Evolutionary conservation across 345 rosid species (phyloP), one percentile per base, ranked within the genome.

Genomic region (Luvunga scandens): DNA sequence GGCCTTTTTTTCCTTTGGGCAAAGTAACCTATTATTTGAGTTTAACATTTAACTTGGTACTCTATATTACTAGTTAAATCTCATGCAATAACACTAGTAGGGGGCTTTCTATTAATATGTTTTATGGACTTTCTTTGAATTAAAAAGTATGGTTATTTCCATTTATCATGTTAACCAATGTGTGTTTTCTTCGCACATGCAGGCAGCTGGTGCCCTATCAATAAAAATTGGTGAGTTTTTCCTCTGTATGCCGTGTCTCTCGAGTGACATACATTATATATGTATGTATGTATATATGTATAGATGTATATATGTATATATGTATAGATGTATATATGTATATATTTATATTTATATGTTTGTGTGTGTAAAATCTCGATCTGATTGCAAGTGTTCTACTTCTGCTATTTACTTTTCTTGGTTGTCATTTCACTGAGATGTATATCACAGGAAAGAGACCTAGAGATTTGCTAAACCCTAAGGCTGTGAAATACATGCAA

Each of bases 141-240:
- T 30, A 4, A 63, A n/a, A 21, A 28, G 4, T 8, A 36, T n/a
- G n/a, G n/a, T n/a, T n/a, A n/a, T n/a, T n/a, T n/a, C n/a, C n/a
- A n/a, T 36, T 13, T 36, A 21, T 63, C 22, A 3, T 18, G 31
- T 31, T 53, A 33, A 70, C 66, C 69, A 57, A 63, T 64, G 34
- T 10, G 12, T 9, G 7, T n/a, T 63, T 66, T 13, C 4, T 48
- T 53, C 71, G 65, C 59, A 65, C 74, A 36, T 83, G 71, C 93
- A 97, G 99, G 98, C 99, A 6, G 98, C 99, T 55, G 98, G 97
- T 63, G 96, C 98, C 71, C 80, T 97, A 86, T 93, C 97, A 27
- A 89, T 96, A 74, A 90, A 91, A 86, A 94, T 92, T 73, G 99
- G 99, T 96, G 77, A 94, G 98, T 84, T 31, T 84, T 62, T 16